Evolutionary conservation across 2,329 filamentous ascomycete species (phyloP), one percentile per base, ranked within the genome.

Genomic region (Paracorniculantispora psalliotae): DNA sequence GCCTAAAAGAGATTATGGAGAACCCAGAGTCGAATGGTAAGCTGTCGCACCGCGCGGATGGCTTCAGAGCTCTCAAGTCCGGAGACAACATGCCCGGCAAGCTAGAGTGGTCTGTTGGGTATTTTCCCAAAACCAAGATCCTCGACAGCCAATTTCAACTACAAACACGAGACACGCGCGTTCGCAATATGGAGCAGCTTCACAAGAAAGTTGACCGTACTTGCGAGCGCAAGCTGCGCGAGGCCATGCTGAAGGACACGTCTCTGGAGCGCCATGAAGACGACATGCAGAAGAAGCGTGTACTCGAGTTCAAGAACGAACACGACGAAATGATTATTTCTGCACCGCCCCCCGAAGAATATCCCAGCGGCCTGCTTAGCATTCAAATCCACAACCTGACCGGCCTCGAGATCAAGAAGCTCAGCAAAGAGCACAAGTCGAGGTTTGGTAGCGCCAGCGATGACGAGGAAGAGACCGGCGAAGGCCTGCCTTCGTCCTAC

Each of bases 351-450:
- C 81, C 83, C 3, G 69, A 81, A 2, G 78, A 81, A 0, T 85
- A 82, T 59, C 82, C 82, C 0, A 87, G 83, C 21, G 89, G 89
- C 2, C 80, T 91, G 17, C 79, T 91, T 33, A 84, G 84, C 62
- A 79, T 91, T 46, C 85, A 89, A 61, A 84, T 90, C 54, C 88
- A 91, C 67, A 87, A 91, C 63, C 88, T 90, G 54, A 88, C 84
- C 0, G 85, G 87, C 0, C 76, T 91, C 1, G 84, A 88, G 63
- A 71, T 89, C 3, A 79, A 85, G 61, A 77, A 76, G 12, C 73
- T 83, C 8, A 85, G 83, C 67, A 87, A 87, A 67, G 70, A 79
- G 41, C 72, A 73, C 12, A 75, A 79, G 26, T 76, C 75, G 44
- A 73, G 77, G 21, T 76, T 79, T 1, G 72, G 72, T 4, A 79